Evolutionary conservation across 2,329 filamentous ascomycete genomes (phyloP), one percentile per base, ranked within the genome.

Genomic region (Phyllosticta paracitricarpa): DNA sequence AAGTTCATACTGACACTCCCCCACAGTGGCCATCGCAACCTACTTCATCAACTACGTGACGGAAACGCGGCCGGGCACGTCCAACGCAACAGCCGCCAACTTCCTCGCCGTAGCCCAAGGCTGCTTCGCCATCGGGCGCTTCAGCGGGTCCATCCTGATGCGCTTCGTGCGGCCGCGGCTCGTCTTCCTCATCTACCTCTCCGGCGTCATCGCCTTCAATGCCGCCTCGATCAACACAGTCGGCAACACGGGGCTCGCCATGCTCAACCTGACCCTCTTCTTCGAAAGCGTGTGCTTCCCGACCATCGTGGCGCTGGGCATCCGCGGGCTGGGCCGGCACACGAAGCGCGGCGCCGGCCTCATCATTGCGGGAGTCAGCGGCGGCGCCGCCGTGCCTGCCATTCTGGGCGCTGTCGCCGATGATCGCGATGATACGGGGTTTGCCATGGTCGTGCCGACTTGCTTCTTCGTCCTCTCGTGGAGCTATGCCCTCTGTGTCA

Each of bases 261-360:
- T 89, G 65, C 76, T 89, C 2, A 78, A 86, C 51, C 67, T 92
- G 28, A 88, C 89, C 65, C 86, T 90, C 65, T 90, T 95, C 73
- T 90, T 89, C 68, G 89, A 93, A 72, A 89, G 87, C 0, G 89
- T 91, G 58, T 84, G 90, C 66, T 96, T 89, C 79, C 91, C 91
- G 0, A 85, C 92, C 1, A 86, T 94, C 63, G 91, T 91, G 66
- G 85, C 89, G 3, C 81, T 94, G 12, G 89, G 88, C 2, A 85
- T 96, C 63, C 84, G 89, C 24, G 88, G 88, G 2, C 79, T 91
- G 1, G 89, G 89, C 5, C 82, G 85, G 19, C 86, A 93, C 75
- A 89, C 86, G 40, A 91, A 92, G 78, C 82, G 88, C 63, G 89
- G 89, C 1, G 86, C 84, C 2, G 88, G 88, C 1, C 88, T 84